Conservation (phyloP, 306 rosid species). For the Castanospermum australe region DNA sequence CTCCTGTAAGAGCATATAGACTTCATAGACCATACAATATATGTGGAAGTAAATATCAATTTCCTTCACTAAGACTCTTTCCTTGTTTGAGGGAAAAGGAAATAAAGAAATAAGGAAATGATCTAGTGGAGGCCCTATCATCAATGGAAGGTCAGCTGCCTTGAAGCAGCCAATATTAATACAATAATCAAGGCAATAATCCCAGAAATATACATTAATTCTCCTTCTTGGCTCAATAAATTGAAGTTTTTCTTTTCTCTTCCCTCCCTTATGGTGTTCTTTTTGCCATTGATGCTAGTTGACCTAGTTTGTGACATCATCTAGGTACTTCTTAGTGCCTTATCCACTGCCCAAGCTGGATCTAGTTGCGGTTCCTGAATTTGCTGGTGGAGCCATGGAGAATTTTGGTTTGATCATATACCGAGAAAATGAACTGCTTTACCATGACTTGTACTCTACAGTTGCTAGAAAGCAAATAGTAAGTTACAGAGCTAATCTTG, state of each 20-base stretch:
- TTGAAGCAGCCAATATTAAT: background rate
- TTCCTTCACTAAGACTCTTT: background rate
- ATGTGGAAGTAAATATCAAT: background rate
- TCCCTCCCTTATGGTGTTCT: background rate
- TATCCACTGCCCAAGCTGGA: conserved; percentile 62
- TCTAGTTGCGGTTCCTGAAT: conserved; percentile 62
- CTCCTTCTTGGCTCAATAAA: background rate
- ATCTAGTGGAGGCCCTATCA: background rate
- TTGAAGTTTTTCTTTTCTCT: background rate
- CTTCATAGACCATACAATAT: background rate
- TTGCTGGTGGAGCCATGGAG: conserved; percentile 70
- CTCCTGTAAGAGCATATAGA: background rate
- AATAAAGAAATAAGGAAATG: background rate
- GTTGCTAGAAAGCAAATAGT: conserved; percentile 49
- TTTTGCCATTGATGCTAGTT: background rate
- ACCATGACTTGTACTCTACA: conserved; percentile 45
- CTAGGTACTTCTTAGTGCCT: conserved; percentile 58
- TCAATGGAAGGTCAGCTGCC: background rate
- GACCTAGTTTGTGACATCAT: background rate
- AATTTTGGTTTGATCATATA: conserved; percentile 65
- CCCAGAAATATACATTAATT: background rate
- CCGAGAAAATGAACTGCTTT: conserved; percentile 53
- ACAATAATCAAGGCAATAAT: background rate
- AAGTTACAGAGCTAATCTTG: conserved; percentile 14
- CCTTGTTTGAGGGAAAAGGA: background rate